These are phyloP conservation scores for Botryotinia calthae DNA, from an alignment of 2,329 filamentous ascomycete species.

Conservation along the genomic window DNA sequence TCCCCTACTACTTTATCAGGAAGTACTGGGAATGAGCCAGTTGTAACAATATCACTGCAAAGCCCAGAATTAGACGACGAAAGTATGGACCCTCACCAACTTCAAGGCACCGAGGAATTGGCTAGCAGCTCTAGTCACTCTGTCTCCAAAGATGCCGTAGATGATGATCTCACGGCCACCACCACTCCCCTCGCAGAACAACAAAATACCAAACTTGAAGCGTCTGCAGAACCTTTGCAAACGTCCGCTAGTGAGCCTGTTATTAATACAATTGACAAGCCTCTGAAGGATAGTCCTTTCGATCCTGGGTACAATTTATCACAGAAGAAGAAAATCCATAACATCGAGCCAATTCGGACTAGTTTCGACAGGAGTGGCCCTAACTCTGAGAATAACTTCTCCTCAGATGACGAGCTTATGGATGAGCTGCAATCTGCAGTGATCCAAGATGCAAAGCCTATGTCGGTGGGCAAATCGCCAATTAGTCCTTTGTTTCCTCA, in stretches of 20 bases:
- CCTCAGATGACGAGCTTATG: constrained; percentile 78
- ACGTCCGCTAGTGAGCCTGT: constrained; percentile 6
- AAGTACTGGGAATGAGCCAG: not conserved
- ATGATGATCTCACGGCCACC: not conserved
- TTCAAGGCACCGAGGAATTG: not conserved
- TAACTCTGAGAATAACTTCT: constrained; percentile 49
- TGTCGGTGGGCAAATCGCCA: constrained; percentile 81
- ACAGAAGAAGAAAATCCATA: constrained; percentile 31
- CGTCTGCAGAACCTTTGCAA: constrained; percentile 15
- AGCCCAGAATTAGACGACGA: not conserved
- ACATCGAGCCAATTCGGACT: constrained; percentile 55
- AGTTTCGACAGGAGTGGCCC: constrained; percentile 41
- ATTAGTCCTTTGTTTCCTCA: constrained; percentile 60
- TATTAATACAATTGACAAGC: not conserved
- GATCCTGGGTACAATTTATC: not conserved
- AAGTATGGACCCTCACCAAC: not conserved
- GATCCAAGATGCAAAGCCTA: constrained; percentile 77
- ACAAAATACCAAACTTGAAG: not conserved
- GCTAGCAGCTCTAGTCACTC: not conserved
- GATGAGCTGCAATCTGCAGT: constrained; percentile 82
- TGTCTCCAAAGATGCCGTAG: not conserved
- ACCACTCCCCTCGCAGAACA: not conserved
- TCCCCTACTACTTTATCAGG: not conserved
- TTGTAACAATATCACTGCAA: not conserved
- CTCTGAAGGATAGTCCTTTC: constrained; percentile 8